Evolutionary conservation across 2,329 filamentous ascomycete species (phyloP), one percentile per base, ranked within the genome.

Genomic region (Verticillium nubilum): DNA sequence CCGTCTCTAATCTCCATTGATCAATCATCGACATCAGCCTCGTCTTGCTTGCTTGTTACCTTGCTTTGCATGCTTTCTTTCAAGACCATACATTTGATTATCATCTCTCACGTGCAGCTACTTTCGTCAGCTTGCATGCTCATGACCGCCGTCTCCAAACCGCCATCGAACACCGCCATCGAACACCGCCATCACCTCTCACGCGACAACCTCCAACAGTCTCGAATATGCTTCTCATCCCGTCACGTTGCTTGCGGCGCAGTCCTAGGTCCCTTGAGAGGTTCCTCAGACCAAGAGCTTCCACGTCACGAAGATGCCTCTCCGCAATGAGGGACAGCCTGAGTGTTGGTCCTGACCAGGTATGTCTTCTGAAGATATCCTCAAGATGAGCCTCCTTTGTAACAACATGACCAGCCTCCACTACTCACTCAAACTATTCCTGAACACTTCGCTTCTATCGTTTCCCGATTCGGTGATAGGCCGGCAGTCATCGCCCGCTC

Each of bases 401-500:
- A 25, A 29, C 25, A 29, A 17, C 27, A n/a, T 3, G 5, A 19
- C 5, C 23, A 91, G 86, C 88, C 89, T 3, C 79, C 86, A 0
- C 76, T 93, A 7, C 81, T 90, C 54, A 76, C 80, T 5, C 78
- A 86, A 59, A 93, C 90, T 1, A 85, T 93, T 58, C 87, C 89
- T 0, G 76, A 90, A 63, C 87, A 94, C 69, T 92, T 94, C 67
- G 79, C 84, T 7, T 78, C 78, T 1, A 78, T 91, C 37, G 89
- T 91, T 37, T 80, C 80, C 9, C 69, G 76, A 35, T 78, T 86
- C 72, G 89, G 89, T 27, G 87, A 92, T 71, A 80, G 80, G 6
- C 80, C 79, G 0, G 86, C 86, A 54, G 79, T 87, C 59, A 80
- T 86, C 53, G 74, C 77, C 28, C 79, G 82, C 56, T 70, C 77